Conservation (phyloP, 352 stramenopile species). For the Pythium aphanidermatum region DNA sequence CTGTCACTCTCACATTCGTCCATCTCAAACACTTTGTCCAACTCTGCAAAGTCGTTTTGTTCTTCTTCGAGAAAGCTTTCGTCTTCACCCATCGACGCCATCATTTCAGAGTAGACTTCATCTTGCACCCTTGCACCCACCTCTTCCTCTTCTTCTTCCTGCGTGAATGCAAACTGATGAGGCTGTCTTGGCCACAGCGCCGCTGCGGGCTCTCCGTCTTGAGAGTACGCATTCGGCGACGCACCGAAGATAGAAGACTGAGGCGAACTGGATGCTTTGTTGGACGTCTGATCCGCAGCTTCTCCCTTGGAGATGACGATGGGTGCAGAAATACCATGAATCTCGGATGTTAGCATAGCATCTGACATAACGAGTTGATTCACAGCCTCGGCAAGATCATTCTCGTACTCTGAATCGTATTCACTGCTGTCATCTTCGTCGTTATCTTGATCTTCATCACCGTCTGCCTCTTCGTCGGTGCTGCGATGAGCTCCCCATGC, state of each 20-base stretch:
- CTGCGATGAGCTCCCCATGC: neutral
- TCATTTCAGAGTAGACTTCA: constrained; percentile 78
- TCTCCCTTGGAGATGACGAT: constrained; percentile 37
- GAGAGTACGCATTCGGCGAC: constrained; percentile 51
- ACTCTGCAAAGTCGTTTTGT: constrained; percentile 21
- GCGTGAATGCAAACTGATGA: constrained; percentile 81
- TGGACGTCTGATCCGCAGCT: constrained; percentile 20
- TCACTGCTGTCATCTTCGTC: constrained; percentile 33
- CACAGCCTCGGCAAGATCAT: constrained; percentile 58
- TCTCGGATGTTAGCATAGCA: constrained; percentile 39
- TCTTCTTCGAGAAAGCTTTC: constrained; percentile 49
- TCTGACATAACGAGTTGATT: constrained; percentile 68
- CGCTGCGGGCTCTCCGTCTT: constrained; percentile 67
- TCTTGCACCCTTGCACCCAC: constrained; percentile 45
- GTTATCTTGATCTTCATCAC: constrained; percentile 4
- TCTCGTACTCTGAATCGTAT: constrained; percentile 63
- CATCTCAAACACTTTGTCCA: constrained; percentile 58
- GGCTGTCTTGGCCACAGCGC: constrained; percentile 74
- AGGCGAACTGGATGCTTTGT: constrained; percentile 43
- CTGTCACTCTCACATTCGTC: constrained; percentile 29
- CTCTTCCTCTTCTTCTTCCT: constrained; percentile 73
- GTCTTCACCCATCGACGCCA: constrained; percentile 55
- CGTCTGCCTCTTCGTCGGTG: neutral
- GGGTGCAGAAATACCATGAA: constrained; percentile 43
- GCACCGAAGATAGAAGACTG: constrained; percentile 63